Percentiles rank a stretch among this genome's conserved stretches.
phyloP scores from a whole-genome alignment of 495 filamentous ascomycete genomes.

The Jackrogersella minutella region DNA sequence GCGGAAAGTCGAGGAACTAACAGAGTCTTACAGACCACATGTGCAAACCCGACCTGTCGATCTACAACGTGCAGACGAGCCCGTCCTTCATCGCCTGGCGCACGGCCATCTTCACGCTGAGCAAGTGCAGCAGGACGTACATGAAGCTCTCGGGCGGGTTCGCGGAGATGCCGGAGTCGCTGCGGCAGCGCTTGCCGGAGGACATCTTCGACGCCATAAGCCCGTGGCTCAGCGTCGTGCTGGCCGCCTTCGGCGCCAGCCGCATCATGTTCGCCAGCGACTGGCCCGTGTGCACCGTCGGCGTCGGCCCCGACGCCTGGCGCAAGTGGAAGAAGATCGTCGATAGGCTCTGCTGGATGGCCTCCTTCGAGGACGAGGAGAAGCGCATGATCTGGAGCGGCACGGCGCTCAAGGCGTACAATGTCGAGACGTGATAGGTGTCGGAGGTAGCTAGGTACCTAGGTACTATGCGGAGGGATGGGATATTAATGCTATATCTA shows the following conservation, averaged over 20 bases:
- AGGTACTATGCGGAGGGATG: background rate
- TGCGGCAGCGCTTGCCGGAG: slow-evolving; percentile 50
- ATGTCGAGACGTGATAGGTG: slow-evolving; percentile 50
- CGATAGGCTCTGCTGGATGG: slow-evolving; percentile 65
- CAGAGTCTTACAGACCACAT: slow-evolving; percentile 73
- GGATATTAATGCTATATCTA: slow-evolving; percentile 5
- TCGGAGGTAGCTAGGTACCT: background rate
- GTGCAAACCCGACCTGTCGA: slow-evolving; percentile 81
- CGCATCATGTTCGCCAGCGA: slow-evolving; percentile 88
- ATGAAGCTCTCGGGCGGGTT: slow-evolving; percentile 92
- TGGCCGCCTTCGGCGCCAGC: slow-evolving; percentile 72
- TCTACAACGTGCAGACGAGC: slow-evolving; percentile 59
- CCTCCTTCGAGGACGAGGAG: slow-evolving; percentile 63
- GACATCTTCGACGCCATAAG: slow-evolving; percentile 56
- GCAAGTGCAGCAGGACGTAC: slow-evolving; percentile 67
- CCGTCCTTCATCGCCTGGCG: slow-evolving; percentile 66
- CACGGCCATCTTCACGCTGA: slow-evolving; percentile 64
- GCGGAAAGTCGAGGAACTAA: slow-evolving; percentile 22
- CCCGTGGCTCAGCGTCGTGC: slow-evolving; percentile 72
- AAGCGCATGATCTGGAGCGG: slow-evolving; percentile 71
- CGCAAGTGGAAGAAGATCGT: slow-evolving; percentile 66
- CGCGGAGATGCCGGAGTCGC: slow-evolving; percentile 68
- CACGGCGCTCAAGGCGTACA: slow-evolving; percentile 73
- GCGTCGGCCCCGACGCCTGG: slow-evolving; percentile 65
- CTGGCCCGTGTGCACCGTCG: slow-evolving; percentile 86